Base-by-base conservation (phyloP, 345 rosid genomes). In the Excoecaria cochinchinensis region DNA sequence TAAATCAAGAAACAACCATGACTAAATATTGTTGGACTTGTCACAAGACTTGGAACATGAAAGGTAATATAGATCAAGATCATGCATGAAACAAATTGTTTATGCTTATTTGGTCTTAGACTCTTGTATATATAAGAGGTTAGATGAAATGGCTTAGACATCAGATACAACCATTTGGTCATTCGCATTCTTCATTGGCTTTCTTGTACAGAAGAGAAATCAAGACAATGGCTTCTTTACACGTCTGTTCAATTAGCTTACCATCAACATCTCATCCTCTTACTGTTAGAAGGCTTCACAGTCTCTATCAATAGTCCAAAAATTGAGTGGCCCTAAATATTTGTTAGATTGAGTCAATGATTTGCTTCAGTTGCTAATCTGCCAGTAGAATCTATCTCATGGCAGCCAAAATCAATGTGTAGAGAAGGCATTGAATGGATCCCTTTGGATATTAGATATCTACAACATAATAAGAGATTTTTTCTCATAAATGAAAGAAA, bases 171-270 rank as follows among this genome's bases (percentile, higher is more conserved):
- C n/a, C n/a, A n/a, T n/a, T n/a, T n/a, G n/a, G n/a, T n/a, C 47
- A 4, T 44, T 44, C 47, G 8, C 47, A 44, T 44, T 1, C 3
- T 44, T 44, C 8, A 44, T 44, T 6, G 48, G 48, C 48, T 4
- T 44, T 6, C 48, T 5, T 44, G 1, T 5, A 10, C 48, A 44
- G 48, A n/a, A n/a, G 10, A 44, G 48, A 44, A 10, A 10, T 4
- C n/a, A 44, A 44, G 10, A 44, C 5, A 44, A 44, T 44, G 48
- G 48, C 48, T 44, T 8, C 48, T 44, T 44, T 44, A 1, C 74
- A 57, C 22, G 4, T 58, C 38, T 85, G 85, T 53, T 84, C 87
- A 5, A 69, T 67, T 68, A 87, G 88, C 74, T 85, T 80, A 80
- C 73, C 85, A 3, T 68, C 83, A 15, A 75, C 53, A 38, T 42